Evolutionary conservation across 2,329 filamentous ascomycete genomes (phyloP).

Genomic region (Penicillium oxalicum): DNA sequence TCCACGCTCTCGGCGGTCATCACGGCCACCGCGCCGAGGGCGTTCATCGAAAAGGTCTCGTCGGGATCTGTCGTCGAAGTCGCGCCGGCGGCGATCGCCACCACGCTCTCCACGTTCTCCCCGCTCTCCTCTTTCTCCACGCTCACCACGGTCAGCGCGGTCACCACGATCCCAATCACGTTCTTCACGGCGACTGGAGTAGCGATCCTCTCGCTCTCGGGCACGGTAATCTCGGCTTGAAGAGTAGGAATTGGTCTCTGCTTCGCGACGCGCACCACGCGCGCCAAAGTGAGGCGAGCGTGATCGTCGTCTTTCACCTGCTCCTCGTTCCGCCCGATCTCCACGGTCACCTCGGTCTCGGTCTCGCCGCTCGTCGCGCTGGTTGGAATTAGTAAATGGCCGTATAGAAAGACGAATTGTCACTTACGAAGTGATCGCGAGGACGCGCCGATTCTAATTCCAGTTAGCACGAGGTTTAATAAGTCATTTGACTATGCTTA

Average conservation of each 20-base stretch:
- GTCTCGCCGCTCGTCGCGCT: constrained; percentile 46
- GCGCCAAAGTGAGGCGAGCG: constrained; percentile 75
- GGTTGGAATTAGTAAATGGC: constrained; percentile 16
- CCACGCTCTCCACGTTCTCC: constrained; percentile 45
- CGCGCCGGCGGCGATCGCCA: constrained; percentile 51
- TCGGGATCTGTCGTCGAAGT: constrained; percentile 56
- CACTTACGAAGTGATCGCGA: constrained; percentile 50
- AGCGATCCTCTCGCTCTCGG: constrained; percentile 87
- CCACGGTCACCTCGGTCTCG: constrained; percentile 41
- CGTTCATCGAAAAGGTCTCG: constrained; percentile 59
- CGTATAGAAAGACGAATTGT: constrained; percentile 5
- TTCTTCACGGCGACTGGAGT: constrained; percentile 67
- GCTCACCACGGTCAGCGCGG: constrained; percentile 13
- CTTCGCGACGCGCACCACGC: constrained; percentile 62
- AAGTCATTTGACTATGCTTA: constrained; percentile 35
- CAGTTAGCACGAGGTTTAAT: constrained; percentile 22
- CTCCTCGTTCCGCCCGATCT: constrained; percentile 43
- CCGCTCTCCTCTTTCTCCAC: constrained; percentile 11
- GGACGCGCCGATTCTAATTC: constrained; percentile 47
- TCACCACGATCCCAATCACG: constrained; percentile 56
- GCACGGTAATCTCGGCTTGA: constrained; percentile 89
- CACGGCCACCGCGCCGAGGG: constrained; percentile 40
- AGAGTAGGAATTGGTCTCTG: constrained; percentile 79
- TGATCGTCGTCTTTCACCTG: constrained; percentile 65
- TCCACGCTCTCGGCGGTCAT: constrained; percentile 15